Base-by-base conservation (phyloP, 2,329 filamentous ascomycete genomes). In the Chalaropsis ovoidea region DNA sequence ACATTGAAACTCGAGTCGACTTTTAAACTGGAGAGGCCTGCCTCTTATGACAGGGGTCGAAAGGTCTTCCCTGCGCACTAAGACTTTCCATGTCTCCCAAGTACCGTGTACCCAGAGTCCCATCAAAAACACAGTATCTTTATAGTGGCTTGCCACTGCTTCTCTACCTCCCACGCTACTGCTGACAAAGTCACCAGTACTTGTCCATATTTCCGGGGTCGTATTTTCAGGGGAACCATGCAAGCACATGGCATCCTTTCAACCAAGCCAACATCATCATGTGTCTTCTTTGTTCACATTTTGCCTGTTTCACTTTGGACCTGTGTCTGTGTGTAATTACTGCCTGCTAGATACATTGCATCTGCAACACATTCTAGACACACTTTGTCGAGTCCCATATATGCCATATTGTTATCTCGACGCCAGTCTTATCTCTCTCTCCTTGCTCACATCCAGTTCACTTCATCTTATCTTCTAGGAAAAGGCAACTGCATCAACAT, bases 201-300 rank as follows among this genome's bases (percentile, higher is more conserved):
- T 35, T 35, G 27, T 0, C n/a, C 5, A 39, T 8, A 5, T 39
- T 35, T 17, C 43, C 43, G n/a, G 52, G 31, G 63, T 64, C 11
- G 49, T 47, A 60, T 64, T 64, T 64, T 64, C 63, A 64, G 63
- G 63, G 63, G 63, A 31, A 60, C 35, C 39, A 64, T 19, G 19
- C 24, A 64, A 60, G 22, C 24, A 62, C 17, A 62, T 45, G 41
- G 19, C 61, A 62, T 45, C 41, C 24, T 62, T 49, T 31, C 19
- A 47, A 31, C 61, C 39, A 31, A 58, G 2, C 15, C 35, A 43
- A 24, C 35, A 17, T 58, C 39, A 13, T 49, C 39, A 43, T 39
- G 11, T 31, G 19, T 35, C 45, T 22, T 54, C 19, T 56, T 41
- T 54, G 10, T 49, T 63, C 45, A 19, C 22, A 7, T n/a, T 63